Conservation (phyloP, 768 basidiomycete genomes). For the Royoungia palumana region DNA sequence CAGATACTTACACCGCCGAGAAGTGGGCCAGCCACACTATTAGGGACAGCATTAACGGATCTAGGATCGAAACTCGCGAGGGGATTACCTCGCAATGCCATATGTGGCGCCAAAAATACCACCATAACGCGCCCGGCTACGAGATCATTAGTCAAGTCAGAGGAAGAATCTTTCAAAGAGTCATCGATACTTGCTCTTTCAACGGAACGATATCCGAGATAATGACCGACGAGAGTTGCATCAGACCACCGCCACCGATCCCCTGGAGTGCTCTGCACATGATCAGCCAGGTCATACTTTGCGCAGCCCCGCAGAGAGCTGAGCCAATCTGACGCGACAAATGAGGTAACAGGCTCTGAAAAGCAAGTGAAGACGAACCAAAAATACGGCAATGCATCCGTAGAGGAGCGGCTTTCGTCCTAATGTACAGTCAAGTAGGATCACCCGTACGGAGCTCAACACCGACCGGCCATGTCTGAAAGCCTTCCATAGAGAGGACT, state of each 20-base stretch:
- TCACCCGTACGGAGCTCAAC: not conserved
- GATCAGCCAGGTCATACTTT: slow-evolving; percentile 75
- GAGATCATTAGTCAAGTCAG: not conserved
- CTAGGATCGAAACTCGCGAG: not conserved
- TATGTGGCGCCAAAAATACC: slow-evolving; percentile 78
- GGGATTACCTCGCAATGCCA: slow-evolving; percentile 54
- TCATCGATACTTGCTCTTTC: slow-evolving; percentile 50
- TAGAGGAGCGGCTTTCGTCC: slow-evolving; percentile 72
- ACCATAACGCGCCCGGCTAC: slow-evolving; percentile 73
- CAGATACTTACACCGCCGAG: slow-evolving; percentile 68
- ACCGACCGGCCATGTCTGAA: slow-evolving; percentile 49
- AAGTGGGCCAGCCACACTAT: slow-evolving; percentile 70
- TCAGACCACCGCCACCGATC: slow-evolving; percentile 75
- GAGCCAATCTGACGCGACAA: slow-evolving; percentile 61
- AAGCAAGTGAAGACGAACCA: slow-evolving; percentile 41
- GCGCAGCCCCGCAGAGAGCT: slow-evolving; percentile 76
- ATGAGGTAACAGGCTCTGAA: not conserved
- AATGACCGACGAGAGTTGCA: slow-evolving; percentile 72
- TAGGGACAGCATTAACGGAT: not conserved
- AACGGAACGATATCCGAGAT: slow-evolving; percentile 83
- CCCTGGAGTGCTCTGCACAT: slow-evolving; percentile 78
- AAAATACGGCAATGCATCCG: slow-evolving; percentile 57
- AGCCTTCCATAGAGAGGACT: slow-evolving; percentile 76
- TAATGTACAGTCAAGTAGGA: slow-evolving; percentile 11
- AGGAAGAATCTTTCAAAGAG: not conserved